These are phyloP conservation scores for Citrus glauca DNA, from an alignment of 345 rosid genomes.

Conservation along the genomic window DNA sequence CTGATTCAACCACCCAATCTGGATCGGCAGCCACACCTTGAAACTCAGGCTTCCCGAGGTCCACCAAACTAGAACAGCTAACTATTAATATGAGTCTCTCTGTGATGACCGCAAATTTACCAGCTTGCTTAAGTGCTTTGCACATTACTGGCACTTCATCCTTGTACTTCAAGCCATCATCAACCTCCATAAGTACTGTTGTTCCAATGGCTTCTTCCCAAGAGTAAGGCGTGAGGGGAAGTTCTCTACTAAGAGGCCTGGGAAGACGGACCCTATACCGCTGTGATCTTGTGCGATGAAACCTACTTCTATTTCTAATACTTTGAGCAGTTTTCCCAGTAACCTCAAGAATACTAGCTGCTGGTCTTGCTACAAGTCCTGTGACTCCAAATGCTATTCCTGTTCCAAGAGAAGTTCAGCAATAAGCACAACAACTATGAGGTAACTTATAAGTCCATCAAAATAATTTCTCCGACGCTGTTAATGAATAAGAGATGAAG, in stretches of 20 bases:
- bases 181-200: conserved; percentile 60
- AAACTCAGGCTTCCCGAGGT: conserved; percentile 60
- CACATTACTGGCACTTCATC: conserved; percentile 60
- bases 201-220: conserved; percentile 93
- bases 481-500: background rate
- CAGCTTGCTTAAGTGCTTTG: conserved; percentile 70
- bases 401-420: conserved; percentile 15
- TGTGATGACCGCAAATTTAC: conserved; percentile 62
- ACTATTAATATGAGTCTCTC: conserved; percentile 56
- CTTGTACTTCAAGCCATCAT: conserved; percentile 55
- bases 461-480: no score
- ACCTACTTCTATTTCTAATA: conserved; percentile 77
- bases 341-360: conserved; percentile 94
- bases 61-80: conserved; percentile 60
- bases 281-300: conserved; percentile 54
- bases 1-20: conserved; percentile 71
- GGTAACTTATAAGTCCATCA: background rate
- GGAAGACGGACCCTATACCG: conserved; percentile 68
- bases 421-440: conserved; percentile 4
- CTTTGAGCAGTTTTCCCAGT: conserved; percentile 94
- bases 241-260: conserved; percentile 71
- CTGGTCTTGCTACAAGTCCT: conserved; percentile 94
- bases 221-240: conserved; percentile 78
- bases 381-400: conserved; percentile 87
- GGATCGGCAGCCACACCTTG: conserved; percentile 62